Percentiles rank a stretch among this genome's conserved stretches.
Conservation (phyloP, 768 basidiomycete genomes). For the Hypholoma sublateritium region DNA sequence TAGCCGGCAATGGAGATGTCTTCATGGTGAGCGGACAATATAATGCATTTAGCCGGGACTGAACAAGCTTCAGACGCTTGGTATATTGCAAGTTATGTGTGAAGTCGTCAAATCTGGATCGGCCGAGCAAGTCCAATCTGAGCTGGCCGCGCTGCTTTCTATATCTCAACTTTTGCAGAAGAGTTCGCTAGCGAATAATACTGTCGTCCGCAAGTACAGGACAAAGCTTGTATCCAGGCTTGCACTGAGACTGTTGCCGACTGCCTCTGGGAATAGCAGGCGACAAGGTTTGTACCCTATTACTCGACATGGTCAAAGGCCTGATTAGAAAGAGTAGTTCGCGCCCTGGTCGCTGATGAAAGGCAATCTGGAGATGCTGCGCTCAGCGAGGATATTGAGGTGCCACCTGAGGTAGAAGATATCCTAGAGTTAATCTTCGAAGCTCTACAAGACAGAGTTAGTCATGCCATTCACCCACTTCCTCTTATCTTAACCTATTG, state of each 20-base stretch:
- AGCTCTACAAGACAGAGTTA: conserved; percentile 79
- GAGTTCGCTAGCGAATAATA: conserved; percentile 50
- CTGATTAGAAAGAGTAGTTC: conserved; percentile 23
- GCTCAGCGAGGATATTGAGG: conserved; percentile 39
- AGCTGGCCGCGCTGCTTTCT: conserved; percentile 42
- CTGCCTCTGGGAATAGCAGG: conserved; percentile 27
- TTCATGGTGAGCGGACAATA: conserved; percentile 44
- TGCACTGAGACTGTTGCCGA: conserved; percentile 62
- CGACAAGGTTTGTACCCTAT: conserved; percentile 31
- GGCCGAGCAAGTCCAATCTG: conserved; percentile 46
- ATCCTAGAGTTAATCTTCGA: conserved; percentile 72
- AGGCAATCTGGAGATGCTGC: conserved; percentile 11
- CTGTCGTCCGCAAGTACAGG: conserved; percentile 65
- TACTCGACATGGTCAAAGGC: not conserved
- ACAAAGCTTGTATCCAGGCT: conserved; percentile 69
- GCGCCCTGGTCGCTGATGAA: conserved; percentile 27
- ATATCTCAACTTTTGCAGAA: conserved; percentile 44
- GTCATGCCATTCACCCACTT: conserved; percentile 12
- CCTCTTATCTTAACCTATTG: conserved; percentile 1
- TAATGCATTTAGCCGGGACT: conserved; percentile 6
- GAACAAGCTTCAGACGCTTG: conserved; percentile 51
- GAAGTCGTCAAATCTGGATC: conserved; percentile 69
- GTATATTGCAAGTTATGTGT: conserved; percentile 66
- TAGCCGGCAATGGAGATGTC: conserved; percentile 38
- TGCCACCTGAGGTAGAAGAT: conserved; percentile 78